Base-by-base conservation (phyloP, 2,329 filamentous ascomycete genomes). In the Monilinia fructicola region DNA sequence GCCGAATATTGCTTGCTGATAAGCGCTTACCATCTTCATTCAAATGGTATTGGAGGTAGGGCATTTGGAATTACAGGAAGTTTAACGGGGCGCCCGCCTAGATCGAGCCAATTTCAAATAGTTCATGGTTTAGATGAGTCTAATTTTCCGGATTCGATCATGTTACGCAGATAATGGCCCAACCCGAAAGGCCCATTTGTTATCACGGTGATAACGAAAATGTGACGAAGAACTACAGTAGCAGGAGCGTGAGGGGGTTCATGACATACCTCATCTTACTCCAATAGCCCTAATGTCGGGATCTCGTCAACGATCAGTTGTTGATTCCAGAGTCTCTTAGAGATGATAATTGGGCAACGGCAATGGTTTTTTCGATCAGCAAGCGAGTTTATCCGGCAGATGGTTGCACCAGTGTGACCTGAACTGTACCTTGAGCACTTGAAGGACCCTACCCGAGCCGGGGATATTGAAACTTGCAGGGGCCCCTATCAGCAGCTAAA, bases 261-360 rank as follows among this genome's bases (percentile, higher is more conserved):
- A 64, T 14, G 26, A 52, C n/a, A 53, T 61, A 46, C 9, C 26
- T n/a, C 18, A 40, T 16, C n/a, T 31, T 26, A 16, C 55, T 60
- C 44, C 54, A 65, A 60, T 60, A 59, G 35, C 63, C 63, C 35
- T 21, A 53, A 21, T 23, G 18, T 60, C 46, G 64, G 64, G 46
- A 60, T 54, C 26, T 42, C 18, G 38, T 28, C 35, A 56, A 38
- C 21, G 48, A 26, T 31, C 16, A 23, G 23, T 38, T 28, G 26
- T 31, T 42, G 18, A 16, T 35, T n/a, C 44, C 10, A 52, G 3
- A 42, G 48, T 26, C 23, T 6, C 26, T 60, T 42, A 26, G 5
- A 31, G 44, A 52, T 48, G 44, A 52, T 60, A 35, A 64, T 64
- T 64, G 61, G 61, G 28, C 14, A 23, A 58, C 21, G 42, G 4